Conservation (phyloP, 2,329 filamentous ascomycete species). For the Ceratocystis lukuohia region DNA sequence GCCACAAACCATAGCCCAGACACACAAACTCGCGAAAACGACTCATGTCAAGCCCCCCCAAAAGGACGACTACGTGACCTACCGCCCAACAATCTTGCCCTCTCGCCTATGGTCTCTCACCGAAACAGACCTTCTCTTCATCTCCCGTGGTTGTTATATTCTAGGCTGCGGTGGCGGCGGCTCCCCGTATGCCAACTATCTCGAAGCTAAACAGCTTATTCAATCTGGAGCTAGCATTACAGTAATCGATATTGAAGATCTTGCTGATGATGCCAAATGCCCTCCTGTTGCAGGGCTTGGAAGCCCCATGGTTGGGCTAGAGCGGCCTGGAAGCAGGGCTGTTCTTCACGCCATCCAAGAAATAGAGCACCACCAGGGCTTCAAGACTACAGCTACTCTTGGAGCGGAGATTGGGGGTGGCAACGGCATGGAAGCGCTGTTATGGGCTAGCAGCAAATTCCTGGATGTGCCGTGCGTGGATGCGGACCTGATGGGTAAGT, state of each 20-base stretch:
- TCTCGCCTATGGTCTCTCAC: constrained; percentile 22
- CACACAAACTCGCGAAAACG: neutral
- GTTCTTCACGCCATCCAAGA: constrained; percentile 38
- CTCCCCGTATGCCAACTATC: constrained; percentile 22
- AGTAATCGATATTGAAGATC: constrained; percentile 21
- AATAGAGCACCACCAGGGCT: constrained; percentile 33
- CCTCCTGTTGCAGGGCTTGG: constrained; percentile 22
- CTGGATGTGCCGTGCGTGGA: constrained; percentile 29
- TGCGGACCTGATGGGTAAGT: constrained; percentile 29
- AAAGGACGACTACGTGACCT: constrained; percentile 28
- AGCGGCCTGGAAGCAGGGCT: constrained; percentile 21
- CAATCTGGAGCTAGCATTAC: constrained; percentile 21
- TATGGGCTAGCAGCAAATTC: constrained; percentile 27
- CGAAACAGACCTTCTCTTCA: constrained; percentile 22
- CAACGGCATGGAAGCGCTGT: constrained; percentile 35
- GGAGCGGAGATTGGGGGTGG: constrained; percentile 36
- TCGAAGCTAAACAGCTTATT: constrained; percentile 21
- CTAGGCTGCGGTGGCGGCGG: constrained; percentile 23
- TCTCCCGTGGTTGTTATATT: constrained; percentile 23
- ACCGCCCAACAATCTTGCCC: constrained; percentile 34
- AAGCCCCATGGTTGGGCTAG: constrained; percentile 22
- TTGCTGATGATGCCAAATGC: constrained; percentile 21
- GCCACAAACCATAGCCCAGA: neutral
- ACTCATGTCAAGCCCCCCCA: constrained; percentile 19
- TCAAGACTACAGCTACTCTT: constrained; percentile 14